Evolutionary conservation across 163 green algal genomes (phyloP).

Genomic region (Chlorella variabilis): DNA sequence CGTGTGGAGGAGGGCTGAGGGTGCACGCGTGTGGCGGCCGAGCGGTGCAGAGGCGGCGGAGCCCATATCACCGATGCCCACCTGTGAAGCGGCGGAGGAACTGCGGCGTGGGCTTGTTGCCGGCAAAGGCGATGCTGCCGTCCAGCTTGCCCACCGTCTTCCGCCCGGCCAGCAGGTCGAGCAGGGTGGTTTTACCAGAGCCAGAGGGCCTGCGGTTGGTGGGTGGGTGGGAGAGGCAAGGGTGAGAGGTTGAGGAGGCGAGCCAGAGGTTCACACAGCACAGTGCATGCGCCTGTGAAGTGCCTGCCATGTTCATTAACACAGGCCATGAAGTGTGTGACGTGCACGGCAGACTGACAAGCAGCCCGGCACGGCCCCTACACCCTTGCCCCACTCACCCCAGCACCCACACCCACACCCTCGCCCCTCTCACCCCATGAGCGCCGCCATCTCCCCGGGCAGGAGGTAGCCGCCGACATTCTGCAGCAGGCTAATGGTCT

Average conservation of each 20-base stretch:
- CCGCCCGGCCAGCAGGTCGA: slow-evolving; percentile 66
- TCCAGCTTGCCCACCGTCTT: slow-evolving; percentile 61
- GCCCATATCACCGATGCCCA: too few relatives aligned
- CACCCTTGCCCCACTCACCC: too few relatives aligned
- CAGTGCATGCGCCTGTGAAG: too few relatives aligned
- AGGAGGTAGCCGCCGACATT: slow-evolving; percentile 69
- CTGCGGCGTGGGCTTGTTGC: slow-evolving; percentile 62
- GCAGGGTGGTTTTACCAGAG: slow-evolving; percentile 83
- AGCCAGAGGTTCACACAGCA: too few relatives aligned
- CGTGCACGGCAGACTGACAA: too few relatives aligned
- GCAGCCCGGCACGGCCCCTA: too few relatives aligned
- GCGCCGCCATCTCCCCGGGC: slow-evolving; percentile 36
- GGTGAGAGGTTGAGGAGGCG: background rate
- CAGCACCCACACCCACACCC: too few relatives aligned
- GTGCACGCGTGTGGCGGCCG: too few relatives aligned
- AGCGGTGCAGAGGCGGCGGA: too few relatives aligned
- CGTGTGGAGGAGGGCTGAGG: too few relatives aligned
- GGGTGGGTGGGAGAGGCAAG: background rate
- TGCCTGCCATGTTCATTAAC: too few relatives aligned
- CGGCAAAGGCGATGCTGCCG: slow-evolving; percentile 54
- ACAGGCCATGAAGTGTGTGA: slow-evolving; percentile 38
- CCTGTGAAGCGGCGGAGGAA: slow-evolving; percentile 80
- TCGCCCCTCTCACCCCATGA: slow-evolving; percentile 19
- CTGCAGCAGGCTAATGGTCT: slow-evolving; percentile 66
- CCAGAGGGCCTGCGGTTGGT: slow-evolving; percentile 55